Conservation (phyloP, 371 early-diverging fungal species). For the Chytridium lagenaria region DNA sequence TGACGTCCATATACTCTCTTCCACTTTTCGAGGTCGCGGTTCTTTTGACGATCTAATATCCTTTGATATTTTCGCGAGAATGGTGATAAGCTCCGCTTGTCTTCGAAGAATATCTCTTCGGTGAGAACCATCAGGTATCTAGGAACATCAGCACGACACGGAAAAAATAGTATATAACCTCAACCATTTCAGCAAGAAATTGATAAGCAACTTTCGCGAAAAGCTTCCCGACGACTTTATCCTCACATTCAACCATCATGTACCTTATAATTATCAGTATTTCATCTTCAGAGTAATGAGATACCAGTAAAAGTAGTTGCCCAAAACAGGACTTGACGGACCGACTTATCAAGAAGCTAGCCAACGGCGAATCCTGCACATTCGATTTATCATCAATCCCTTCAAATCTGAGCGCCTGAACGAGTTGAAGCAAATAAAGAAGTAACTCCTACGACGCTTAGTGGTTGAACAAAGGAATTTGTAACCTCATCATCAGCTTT, state of each 20-base stretch:
- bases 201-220: conserved; percentile 86
- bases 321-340: conserved; percentile 78
- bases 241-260: conserved; percentile 87
- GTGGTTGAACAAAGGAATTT: conserved; percentile 1
- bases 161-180: conserved; percentile 44
- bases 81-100: conserved; percentile 84
- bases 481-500: conserved; percentile 89
- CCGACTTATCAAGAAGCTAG: conserved; percentile 86
- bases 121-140: conserved; percentile 68
- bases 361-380: conserved; percentile 74
- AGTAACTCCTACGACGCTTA: conserved; percentile 72
- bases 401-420: conserved; percentile 97
- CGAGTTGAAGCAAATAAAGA: conserved; percentile 90
- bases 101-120: conserved; percentile 76
- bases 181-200: conserved; percentile 74
- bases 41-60: conserved; percentile 80
- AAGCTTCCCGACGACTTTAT: conserved; percentile 72
- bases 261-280: too few relatives aligned
- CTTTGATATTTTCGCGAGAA: conserved; percentile 72
- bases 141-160: not conserved
- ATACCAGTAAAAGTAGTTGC: conserved; percentile 96
- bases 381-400: conserved; percentile 45
- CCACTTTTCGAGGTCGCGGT: conserved; percentile 80
- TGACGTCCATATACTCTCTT: not conserved
- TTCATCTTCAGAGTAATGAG: too few relatives aligned